Evolutionary conservation across 805 yeast genomes (phyloP).

Genomic region (Pichia occidentalis): DNA sequence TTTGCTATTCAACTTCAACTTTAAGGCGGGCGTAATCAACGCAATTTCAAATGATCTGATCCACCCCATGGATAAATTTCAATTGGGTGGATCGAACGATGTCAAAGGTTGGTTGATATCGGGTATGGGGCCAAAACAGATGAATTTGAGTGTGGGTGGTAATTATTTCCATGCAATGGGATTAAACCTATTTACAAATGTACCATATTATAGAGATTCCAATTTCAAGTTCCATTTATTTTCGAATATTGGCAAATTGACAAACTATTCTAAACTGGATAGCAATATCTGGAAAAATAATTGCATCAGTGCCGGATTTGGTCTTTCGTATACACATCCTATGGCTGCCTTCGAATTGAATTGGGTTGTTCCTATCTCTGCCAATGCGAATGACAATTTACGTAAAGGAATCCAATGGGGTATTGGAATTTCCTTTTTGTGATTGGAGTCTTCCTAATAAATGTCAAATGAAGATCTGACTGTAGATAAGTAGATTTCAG

Average conservation of each 20-base stretch:
- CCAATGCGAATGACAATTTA: conserved; percentile 38
- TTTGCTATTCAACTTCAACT: conserved; percentile 20
- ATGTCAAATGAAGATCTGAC: too few species aligned
- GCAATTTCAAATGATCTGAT: conserved; percentile 18
- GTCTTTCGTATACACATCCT: conserved; percentile 49
- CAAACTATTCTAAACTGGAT: conserved; percentile 18
- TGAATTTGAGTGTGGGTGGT: conserved; percentile 46
- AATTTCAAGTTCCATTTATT: conserved; percentile 45
- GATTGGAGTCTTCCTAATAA: too few species aligned
- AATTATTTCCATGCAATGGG: conserved; percentile 43
- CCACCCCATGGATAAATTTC: conserved; percentile 46
- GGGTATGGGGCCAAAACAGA: conserved; percentile 50
- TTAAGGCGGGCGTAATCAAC: conserved; percentile 25
- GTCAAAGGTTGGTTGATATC: conserved; percentile 45
- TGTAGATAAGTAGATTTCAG: background rate
- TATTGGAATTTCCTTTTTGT: conserved; percentile 52
- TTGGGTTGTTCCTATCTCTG: conserved; percentile 43
- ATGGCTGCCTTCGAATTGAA: conserved; percentile 53
- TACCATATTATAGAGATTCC: conserved; percentile 39
- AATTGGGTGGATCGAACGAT: conserved; percentile 56
- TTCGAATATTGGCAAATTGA: conserved; percentile 41
- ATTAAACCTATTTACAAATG: conserved; percentile 34
- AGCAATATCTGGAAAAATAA: conserved; percentile 6
- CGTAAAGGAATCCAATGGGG: conserved; percentile 55
- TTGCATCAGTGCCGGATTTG: conserved; percentile 38